Evolutionary conservation across 2,329 filamentous ascomycete genomes (phyloP), one percentile per base, ranked within the genome.

Genomic region (Alternaria arbusti): DNA sequence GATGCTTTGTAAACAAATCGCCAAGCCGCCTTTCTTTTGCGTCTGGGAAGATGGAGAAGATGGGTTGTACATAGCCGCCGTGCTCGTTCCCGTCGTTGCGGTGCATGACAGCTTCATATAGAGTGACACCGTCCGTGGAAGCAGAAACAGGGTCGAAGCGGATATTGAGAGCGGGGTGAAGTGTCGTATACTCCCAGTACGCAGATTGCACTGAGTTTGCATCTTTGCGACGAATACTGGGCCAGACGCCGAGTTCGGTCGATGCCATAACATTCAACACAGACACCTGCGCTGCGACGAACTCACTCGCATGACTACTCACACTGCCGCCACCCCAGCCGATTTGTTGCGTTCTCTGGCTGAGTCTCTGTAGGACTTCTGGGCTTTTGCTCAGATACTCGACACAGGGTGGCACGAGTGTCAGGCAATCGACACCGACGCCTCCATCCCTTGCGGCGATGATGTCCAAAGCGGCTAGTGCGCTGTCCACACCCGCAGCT

Each of bases 1-100:
- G 63, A 40, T 73, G 67, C 6, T 58, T 60, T 11, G 57, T 44
- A 23, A 66, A 74, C 11, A 74, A 45, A 57, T 74, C 72, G 23
- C 70, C 67, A 1, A 65, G 59, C 3, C 45, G 26, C 23, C 52
- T 70, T 51, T 73, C 70, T n/a, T 57, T 36, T 3, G 55, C 20
- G 6, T 68, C 60, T 6, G 67, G 58, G 32, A 64, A 65, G 11
- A 71, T 56, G n/a, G 56, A 64, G 58, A 74, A 74, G 12, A 70
- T 36, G 17, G 71, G 63, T 36, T 73, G 71, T 10, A 65, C 55
- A 6, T 61, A 65, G 23, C 51, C 63, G 15, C 54, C 58, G n/a
- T 57, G 55, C 11, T 45, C 40, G 9, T 47, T 44, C 8, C 61
- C 63, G 7, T 50, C 20, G 30, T 70, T 67, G 6, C 62, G 60